Base-by-base conservation (phyloP, 805 yeast species). In the Wickerhamomyces ciferrii region DNA sequence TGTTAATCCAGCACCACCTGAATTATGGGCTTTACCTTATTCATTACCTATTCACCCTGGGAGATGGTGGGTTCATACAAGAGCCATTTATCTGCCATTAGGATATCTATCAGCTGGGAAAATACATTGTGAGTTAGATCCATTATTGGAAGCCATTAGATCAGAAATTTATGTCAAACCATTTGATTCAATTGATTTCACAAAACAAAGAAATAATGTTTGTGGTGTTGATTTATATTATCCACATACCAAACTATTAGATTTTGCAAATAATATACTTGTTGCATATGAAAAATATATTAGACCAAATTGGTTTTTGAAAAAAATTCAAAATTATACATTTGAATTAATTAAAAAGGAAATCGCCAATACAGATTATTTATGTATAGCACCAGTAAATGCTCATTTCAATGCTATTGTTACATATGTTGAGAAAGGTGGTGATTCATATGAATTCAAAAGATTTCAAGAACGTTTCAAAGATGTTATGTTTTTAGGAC, bases 41-140 rank as follows among this genome's bases (percentile, higher is more conserved):
- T 60, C 72, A 42, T 58, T 84, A 2, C 96, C 96, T 0, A 71
- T 90, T 37, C 98, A 94, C 60, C 99, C 99, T 1, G 95, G 91
- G 32, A 78, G 87, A 60, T 94, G 98, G 99, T 94, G 99, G 99
- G 97, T 92, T 20, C 99, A 94, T 60, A 91, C 97, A 0, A 73
- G 99, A 47, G 96, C 94, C 1, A 87, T 94, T 20, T 94, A 91
- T 58, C 64, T 87, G 31, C 91, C 98, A 0, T 69, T 92, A 56
- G 92, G 97, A 17, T 94, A 92, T 62, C 62, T 94, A 9, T 79
- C 85, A 14, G 70, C 87, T 42, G 72, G 75, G 27, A 68, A 68
- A 46, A 70, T 74, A 34, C 68, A 73, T 45, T 83, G 89, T 56
- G 77, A 74, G 6, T 55, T 84, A 44, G 84, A 80, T 50, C 84